Evolutionary conservation across 2,329 filamentous ascomycete genomes (phyloP), one percentile per base, ranked within the genome.

Genomic region (Talaromyces sp.): DNA sequence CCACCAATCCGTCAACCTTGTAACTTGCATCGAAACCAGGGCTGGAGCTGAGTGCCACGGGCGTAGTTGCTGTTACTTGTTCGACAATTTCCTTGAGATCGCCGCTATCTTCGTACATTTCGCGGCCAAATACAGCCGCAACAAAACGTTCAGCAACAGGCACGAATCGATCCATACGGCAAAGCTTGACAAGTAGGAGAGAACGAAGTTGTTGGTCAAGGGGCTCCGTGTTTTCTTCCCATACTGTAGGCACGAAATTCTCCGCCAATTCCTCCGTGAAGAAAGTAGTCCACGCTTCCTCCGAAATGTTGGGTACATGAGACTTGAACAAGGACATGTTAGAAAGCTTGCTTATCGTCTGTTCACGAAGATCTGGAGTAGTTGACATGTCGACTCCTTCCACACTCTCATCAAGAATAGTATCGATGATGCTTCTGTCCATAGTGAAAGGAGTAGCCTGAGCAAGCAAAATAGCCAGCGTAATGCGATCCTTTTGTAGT

Each of bases 1-100:
- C 92, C 35, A 98, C 96, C 62, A 99, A 84, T 67, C 89, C 92
- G 77, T 99, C 95, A 66, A 99, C 95, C 83, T 99, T 99, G 87
- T 98, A 99, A 76, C 92, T 97, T 62, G 96, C 96, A 78, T 99
- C 95, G 76, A 99, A 99, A 43, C 95, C 95, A 66, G 94, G 93
- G 73, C 90, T 97, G 6, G 95, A 99, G 72, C 94, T 94, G 41
- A 99, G 85, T 3, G 95, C 90, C 70, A 99, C 91, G 10, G 95
- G 95, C 2, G 92, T 88, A 37, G 88, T 91, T 35, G 94, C 88
- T 6, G 89, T 89, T 61, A 97, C 92, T 77, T 96, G 90, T 60
- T 88, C 86, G 64, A 96, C 91, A 19, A 95, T 94, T 66, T 91
- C 87, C 74, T 90, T 89, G 56, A 99, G 85, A 74, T 98, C 93